Percentiles rank a stretch among this genome's conserved stretches.
Evolutionary conservation across 2,329 filamentous ascomycete species (phyloP).

Genomic region (Aspergillus sp.): DNA sequence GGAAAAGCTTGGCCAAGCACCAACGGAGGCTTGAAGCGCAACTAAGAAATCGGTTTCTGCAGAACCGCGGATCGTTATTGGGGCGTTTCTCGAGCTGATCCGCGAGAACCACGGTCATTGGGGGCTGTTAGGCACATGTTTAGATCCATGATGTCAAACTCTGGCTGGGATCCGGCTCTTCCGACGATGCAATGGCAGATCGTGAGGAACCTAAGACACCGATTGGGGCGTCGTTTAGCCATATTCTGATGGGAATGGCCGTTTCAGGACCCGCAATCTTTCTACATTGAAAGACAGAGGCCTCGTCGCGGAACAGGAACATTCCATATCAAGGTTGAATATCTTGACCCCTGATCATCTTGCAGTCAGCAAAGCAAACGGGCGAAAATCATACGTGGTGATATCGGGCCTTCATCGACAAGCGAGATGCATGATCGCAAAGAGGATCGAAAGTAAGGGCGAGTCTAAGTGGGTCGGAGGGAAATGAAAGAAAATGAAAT

Average conservation of each 20-base stretch:
- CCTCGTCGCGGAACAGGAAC: background rate
- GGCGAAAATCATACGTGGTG: background rate
- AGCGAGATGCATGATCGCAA: background rate
- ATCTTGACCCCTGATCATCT: background rate
- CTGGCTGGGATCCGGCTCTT: slow-evolving; percentile 1
- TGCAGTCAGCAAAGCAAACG: background rate
- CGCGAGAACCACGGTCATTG: background rate
- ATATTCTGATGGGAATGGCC: background rate
- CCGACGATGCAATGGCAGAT: slow-evolving; percentile 3
- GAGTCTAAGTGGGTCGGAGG: slow-evolving; percentile 1
- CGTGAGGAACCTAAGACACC: background rate
- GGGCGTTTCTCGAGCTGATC: slow-evolving; percentile 4
- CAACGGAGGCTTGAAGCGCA: background rate
- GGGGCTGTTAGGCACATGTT: background rate
- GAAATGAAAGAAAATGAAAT: slow-evolving; percentile 2
- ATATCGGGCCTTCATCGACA: background rate
- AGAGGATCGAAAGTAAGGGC: background rate
- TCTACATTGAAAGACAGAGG: background rate
- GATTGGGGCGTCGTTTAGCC: background rate
- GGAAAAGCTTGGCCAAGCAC: slow-evolving; percentile 8
- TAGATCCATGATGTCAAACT: slow-evolving; percentile 9
- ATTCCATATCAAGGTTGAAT: background rate
- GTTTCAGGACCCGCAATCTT: background rate
- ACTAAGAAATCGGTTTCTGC: background rate
- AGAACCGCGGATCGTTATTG: slow-evolving; percentile 4